Evolutionary conservation across 129 eudicot genomes (phyloP).

Genomic region (Pseudognaphalium luteoalbum): DNA sequence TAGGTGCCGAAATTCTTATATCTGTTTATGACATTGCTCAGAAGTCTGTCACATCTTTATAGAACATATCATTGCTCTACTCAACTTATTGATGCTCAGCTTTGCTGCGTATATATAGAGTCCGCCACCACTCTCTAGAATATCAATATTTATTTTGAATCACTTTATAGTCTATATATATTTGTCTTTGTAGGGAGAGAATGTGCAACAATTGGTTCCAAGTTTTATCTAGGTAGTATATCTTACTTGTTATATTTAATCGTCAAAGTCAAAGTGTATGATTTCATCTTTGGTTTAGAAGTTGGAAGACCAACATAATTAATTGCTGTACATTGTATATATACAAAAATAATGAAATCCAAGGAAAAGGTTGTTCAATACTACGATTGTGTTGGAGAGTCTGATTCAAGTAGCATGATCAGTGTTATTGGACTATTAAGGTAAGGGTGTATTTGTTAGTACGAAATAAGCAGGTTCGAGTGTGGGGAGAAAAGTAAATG

Average conservation of each 20-base stretch:
- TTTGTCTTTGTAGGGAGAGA: neutral
- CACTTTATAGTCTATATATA: neutral
- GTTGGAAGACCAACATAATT: neutral
- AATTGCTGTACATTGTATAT: slow-evolving; percentile 1
- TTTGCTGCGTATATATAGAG: slow-evolving; percentile 16
- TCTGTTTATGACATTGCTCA: slow-evolving; percentile 89
- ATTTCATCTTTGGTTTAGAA: neutral
- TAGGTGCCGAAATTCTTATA: slow-evolving; percentile 81
- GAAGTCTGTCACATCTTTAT: slow-evolving; percentile 49
- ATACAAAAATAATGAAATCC: neutral
- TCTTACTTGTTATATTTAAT: neutral
- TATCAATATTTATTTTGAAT: neutral
- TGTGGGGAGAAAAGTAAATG: neutral
- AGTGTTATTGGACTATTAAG: neutral
- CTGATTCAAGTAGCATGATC: neutral
- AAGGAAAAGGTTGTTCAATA: neutral
- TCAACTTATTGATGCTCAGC: neutral
- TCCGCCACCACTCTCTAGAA: neutral
- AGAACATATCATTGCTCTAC: slow-evolving; percentile 21
- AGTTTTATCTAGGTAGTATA: slow-evolving; percentile 7
- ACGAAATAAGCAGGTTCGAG: neutral
- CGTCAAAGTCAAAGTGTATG: neutral
- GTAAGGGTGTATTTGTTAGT: neutral
- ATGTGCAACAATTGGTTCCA: neutral
- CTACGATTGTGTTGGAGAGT: neutral